A percentile compares a stretch with the other conserved stretches of the same genome.
phyloP scores from a whole-genome alignment of 352 stramenopile species.

The Phytopythium sindhum region DNA sequence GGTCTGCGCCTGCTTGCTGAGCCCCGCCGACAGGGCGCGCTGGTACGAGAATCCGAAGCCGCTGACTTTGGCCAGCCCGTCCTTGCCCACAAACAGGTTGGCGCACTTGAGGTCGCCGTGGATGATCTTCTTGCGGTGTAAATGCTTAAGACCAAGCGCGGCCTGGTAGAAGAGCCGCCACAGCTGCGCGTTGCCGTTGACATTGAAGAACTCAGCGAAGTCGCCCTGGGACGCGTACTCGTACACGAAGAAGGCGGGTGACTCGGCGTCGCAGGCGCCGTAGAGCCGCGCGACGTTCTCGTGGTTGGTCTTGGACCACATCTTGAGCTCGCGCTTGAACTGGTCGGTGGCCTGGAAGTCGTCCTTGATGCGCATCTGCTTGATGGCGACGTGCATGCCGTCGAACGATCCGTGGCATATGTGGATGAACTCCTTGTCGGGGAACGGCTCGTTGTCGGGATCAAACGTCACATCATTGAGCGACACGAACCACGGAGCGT shows the following conservation, averaged over 20 bases:
- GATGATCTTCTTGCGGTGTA: conserved; percentile 54
- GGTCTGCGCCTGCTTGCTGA: conserved; percentile 14
- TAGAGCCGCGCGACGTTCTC: conserved; percentile 33
- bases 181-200: conserved; percentile 6
- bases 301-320: conserved; percentile 32
- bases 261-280: conserved; percentile 34
- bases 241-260: conserved; percentile 29
- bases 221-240: conserved; percentile 35
- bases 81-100: conserved; percentile 17
- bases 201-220: conserved; percentile 32
- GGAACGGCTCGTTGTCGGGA: conserved; percentile 12
- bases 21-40: conserved; percentile 9
- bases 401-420: conserved; percentile 26
- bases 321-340: conserved; percentile 28
- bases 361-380: conserved; percentile 21
- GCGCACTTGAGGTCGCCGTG: conserved; percentile 75
- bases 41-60: conserved; percentile 26
- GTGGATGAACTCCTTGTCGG: conserved; percentile 19
- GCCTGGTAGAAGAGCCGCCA: conserved; percentile 33
- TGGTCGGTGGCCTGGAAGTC: conserved; percentile 11
- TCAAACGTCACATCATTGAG: conserved; percentile 24
- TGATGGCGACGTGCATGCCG: conserved; percentile 28
- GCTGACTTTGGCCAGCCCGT: conserved; percentile 15
- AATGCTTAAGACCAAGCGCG: conserved; percentile 46
- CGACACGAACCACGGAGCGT: conserved; percentile 20